phyloP scores from a whole-genome alignment of 306 rosid genomes.

The Cyclanthera cordifolia region DNA sequence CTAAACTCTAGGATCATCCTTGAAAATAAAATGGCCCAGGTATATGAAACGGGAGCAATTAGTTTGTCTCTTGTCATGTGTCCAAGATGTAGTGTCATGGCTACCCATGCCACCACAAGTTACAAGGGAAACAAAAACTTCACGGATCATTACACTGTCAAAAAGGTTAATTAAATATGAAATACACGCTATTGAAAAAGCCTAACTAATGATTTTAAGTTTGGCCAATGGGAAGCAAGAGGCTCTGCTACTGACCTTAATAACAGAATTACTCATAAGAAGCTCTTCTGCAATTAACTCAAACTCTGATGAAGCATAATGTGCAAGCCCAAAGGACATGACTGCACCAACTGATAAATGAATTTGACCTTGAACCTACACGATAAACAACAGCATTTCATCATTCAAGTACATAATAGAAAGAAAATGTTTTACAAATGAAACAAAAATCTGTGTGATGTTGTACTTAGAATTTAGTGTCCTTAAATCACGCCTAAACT shows the following conservation, averaged over 20 bases:
- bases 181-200: neutral
- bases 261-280: conserved; percentile 82
- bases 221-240: neutral
- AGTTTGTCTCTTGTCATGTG: neutral
- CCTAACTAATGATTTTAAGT: neutral
- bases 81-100: neutral
- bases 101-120: neutral
- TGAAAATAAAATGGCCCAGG: neutral
- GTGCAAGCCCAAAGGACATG: conserved; percentile 91
- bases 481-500: neutral
- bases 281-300: conserved; percentile 99
- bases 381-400: conserved; percentile 11
- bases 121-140: conserved; percentile 2
- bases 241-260: conserved; percentile 49
- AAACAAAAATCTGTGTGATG: neutral
- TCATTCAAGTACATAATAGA: neutral
- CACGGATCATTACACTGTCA: neutral
- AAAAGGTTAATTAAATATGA: neutral
- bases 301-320: conserved; percentile 75
- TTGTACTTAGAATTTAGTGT: neutral
- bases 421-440: conserved; percentile 7
- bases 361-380: conserved; percentile 84
- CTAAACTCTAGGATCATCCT: neutral
- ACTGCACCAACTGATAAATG: conserved; percentile 53
- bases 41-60: neutral